phyloP scores from a whole-genome alignment of 2,329 filamentous ascomycete genomes.

The Chrysoporthe austroafricana region DNA sequence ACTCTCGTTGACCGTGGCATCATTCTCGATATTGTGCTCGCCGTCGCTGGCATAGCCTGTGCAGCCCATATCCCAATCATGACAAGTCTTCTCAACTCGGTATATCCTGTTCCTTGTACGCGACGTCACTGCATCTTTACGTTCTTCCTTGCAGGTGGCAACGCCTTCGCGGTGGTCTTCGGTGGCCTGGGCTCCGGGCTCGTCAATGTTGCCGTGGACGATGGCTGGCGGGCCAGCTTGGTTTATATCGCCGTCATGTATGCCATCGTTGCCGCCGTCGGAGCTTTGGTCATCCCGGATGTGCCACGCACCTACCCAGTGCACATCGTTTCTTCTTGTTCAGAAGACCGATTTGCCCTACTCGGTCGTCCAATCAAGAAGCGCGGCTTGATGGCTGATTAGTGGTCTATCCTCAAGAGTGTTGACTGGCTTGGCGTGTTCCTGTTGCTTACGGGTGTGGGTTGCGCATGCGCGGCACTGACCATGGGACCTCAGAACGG shows the following conservation, averaged over 20 bases:
- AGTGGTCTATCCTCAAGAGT: conserved; percentile 30
- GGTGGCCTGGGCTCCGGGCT: conserved; percentile 40
- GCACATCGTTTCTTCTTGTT: not conserved
- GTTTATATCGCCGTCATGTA: conserved; percentile 38
- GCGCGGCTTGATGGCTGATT: conserved; percentile 29
- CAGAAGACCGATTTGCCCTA: conserved; percentile 27
- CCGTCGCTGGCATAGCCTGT: conserved; percentile 38
- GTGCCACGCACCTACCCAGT: conserved; percentile 25
- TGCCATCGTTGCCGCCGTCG: conserved; percentile 33
- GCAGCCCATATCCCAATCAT: conserved; percentile 40
- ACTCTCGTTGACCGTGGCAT: conserved; percentile 36
- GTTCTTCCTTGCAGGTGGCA: conserved; percentile 39
- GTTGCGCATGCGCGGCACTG: conserved; percentile 38
- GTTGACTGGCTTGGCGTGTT: conserved; percentile 40
- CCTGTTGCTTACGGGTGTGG: conserved; percentile 36
- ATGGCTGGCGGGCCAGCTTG: conserved; percentile 39
- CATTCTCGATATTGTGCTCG: conserved; percentile 38
- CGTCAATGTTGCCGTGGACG: conserved; percentile 32
- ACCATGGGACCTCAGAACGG: conserved; percentile 39
- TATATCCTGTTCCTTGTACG: conserved; percentile 37
- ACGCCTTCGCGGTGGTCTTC: conserved; percentile 38
- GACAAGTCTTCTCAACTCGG: conserved; percentile 38
- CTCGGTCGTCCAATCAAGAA: conserved; percentile 30
- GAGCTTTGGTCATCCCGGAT: conserved; percentile 37
- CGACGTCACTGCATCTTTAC: conserved; percentile 40